Base-by-base conservation (phyloP, 2,329 filamentous ascomycete species). In the Seiridium unicorne region DNA sequence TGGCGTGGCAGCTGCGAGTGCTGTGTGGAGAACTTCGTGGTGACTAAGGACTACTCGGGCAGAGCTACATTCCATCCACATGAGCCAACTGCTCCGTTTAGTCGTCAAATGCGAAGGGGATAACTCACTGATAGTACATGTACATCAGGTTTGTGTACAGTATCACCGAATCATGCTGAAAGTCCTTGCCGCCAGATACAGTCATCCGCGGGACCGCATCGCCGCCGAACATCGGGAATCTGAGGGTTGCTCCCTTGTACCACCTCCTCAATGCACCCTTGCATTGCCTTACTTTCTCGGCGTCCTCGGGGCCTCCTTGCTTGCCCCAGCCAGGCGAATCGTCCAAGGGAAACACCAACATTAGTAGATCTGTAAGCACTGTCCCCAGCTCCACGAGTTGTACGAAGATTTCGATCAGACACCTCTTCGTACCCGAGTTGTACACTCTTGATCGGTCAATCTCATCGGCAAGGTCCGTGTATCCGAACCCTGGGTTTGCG, bases 61-160 rank as follows among this genome's bases (percentile, higher is more conserved):
- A 4, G 78, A 75, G 61, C 78, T 81, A 5, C 8, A 44, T 26
- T 1, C 1, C 18, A 26, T 26, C 18, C 18, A 26, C 18, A 26
- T 26, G 18, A 26, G 18, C 2, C 18, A 26, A 26, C 18, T 26
- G 18, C 18, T 2, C 2, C 18, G 18, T 26, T 26, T 26, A 2
- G 18, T 26, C 18, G 18, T 26, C 18, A 26, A 2, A 26, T 26
- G 2, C 18, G 18, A 26, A 26, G 18, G 18, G 18, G 18, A 26
- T 26, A 26, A 70, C 79, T 64, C 71, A 83, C 78, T 82, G 74
- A 62, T 82, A 83, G 59, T 81, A 81, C 76, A 83, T 81, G 61
- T 79, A 81, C 66, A 81, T 78, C 63, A 82, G 65, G 47, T 79
- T 80, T 3, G 77, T 79, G 66, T 80, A 80, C 42, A 79, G 59